These are phyloP conservation scores for Trichoderma sp. DNA, from an alignment of 2,329 filamentous ascomycete species.

Conservation along the genomic window DNA sequence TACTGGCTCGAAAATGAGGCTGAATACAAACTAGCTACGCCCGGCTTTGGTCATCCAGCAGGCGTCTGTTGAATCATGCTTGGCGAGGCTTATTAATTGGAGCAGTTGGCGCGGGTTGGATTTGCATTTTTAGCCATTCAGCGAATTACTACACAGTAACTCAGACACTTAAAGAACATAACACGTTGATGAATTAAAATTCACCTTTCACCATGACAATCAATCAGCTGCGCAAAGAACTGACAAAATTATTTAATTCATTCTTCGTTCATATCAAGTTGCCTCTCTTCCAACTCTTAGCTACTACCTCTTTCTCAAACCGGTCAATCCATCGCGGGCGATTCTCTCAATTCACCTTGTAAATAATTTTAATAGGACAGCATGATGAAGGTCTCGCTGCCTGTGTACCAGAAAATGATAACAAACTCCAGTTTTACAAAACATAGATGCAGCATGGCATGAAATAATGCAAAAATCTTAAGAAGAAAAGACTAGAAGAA, in stretches of 20 bases:
- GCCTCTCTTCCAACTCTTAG: neutral
- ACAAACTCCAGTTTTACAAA: constrained; percentile 22
- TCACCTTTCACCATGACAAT: neutral
- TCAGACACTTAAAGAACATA: neutral
- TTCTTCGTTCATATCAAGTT: neutral
- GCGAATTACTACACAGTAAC: no score
- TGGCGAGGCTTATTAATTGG: neutral
- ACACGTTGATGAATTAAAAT: neutral
- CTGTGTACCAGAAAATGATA: constrained; percentile 20
- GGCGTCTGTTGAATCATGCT: neutral
- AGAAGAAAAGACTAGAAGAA: neutral
- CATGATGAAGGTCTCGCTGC: constrained; percentile 1
- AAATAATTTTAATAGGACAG: neutral
- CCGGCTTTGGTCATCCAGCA: neutral
- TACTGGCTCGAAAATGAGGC: constrained; percentile 7
- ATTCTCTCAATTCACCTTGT: neutral
- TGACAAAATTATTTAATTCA: neutral
- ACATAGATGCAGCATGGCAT: constrained; percentile 16
- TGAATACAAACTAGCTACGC: neutral
- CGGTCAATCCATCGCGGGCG: neutral
- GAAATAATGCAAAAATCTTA: constrained; percentile 10
- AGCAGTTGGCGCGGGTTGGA: neutral
- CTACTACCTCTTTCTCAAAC: neutral
- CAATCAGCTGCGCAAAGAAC: neutral
- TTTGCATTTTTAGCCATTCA: neutral